Base-by-base conservation (phyloP, 768 basidiomycete genomes). In the Termitomyces sp. region DNA sequence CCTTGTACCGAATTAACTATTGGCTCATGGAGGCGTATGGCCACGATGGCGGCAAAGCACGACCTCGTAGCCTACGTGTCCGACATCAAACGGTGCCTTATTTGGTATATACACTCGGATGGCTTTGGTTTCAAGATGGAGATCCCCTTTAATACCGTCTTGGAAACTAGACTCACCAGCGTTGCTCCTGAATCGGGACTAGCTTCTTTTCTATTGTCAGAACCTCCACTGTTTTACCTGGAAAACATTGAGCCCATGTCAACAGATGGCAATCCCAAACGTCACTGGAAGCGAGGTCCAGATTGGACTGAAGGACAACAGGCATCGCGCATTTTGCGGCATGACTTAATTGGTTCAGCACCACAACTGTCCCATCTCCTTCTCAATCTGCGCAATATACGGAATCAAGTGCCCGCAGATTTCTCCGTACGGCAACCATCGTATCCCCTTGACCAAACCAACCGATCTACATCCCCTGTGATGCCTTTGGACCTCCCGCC, bases 121-220 rank as follows among this genome's bases (percentile, higher is more conserved):
- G 89, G 88, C 25, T 82, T 81, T 63, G 84, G 88, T 20, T 93
- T 92, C 80, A 93, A 93, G 73, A 94, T 94, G 88, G 89, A 91
- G 63, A 80, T 93, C 17, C 84, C 89, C 5, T 91, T 89, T 73
- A 78, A 84, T 59, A 79, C 73, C 61, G 86, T 93, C 63, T 65
- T 79, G 20, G 77, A 85, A 36, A 81, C 85, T 5, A 80, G 83
- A 56, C 86, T 89, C 71, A 74, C 78, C 31, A 79, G 83, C 59
- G 72, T 79, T 36, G 74, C 81, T 17, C 82, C 85, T 12, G 85
- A 83, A 36, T 77, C 81, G 8, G 89, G 81, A 37, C 75, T 83
- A 7, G 87, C 85, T 7, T 79, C 85, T 1, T 86, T 93, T 69
- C 67, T 78, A n/a, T 81, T 93, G 38, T 83, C 87, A 29, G 80